Evolutionary conservation across 208 protist species (phyloP).

Genomic region (Leishmania arabica): DNA sequence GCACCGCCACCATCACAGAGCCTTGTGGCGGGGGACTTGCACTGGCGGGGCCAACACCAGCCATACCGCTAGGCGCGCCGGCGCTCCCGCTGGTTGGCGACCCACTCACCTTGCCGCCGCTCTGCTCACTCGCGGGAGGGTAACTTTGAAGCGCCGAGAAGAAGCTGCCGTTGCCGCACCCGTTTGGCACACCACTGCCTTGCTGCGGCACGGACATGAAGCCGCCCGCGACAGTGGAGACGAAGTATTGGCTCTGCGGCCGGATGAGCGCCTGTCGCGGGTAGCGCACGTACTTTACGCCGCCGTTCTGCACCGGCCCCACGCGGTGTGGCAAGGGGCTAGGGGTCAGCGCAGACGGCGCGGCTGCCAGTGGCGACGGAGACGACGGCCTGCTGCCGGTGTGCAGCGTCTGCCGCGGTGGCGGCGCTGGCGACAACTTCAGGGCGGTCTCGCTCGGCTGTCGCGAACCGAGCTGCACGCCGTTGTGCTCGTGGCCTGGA

Average conservation of each 20-base stretch:
- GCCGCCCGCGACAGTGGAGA: conserved; percentile 25
- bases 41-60: neutral
- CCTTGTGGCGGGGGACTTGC: neutral
- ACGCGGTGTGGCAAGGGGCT: neutral
- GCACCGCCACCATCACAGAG: conserved; percentile 12
- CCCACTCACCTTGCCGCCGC: neutral
- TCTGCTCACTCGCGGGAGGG: neutral
- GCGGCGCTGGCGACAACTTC: neutral
- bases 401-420: conserved; percentile 13
- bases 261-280: conserved; percentile 29
- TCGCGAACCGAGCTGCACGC: neutral
- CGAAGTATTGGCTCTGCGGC: conserved; percentile 38
- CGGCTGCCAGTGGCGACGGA: neutral
- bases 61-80: neutral
- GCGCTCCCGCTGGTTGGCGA: neutral
- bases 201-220: conserved; percentile 33
- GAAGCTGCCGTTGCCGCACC: neutral
- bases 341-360: neutral
- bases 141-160: neutral
- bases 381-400: conserved; percentile 1
- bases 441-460: conserved; percentile 7
- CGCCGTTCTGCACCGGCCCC: conserved; percentile 7
- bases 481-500: neutral
- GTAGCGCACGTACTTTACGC: conserved; percentile 32
- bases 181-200: conserved; percentile 1